phyloP scores from a whole-genome alignment of 305 asterid genomes.

The Solanum hybrid region DNA sequence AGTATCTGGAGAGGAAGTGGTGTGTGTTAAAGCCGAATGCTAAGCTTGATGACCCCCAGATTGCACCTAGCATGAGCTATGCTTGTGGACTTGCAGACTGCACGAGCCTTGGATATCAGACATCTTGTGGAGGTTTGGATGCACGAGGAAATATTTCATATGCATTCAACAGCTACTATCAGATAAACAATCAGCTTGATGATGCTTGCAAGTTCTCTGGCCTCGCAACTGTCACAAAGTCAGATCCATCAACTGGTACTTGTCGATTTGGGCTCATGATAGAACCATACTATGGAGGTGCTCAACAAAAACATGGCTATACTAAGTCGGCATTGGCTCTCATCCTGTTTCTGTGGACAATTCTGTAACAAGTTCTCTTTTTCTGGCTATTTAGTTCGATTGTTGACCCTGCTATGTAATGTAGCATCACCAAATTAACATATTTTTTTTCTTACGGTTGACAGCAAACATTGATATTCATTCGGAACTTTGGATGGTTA shows the following conservation, averaged over 20 bases:
- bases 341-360: constrained; percentile 1
- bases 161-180: constrained; percentile 20
- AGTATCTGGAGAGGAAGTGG: constrained; percentile 16
- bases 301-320: background rate
- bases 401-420: background rate
- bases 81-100: constrained; percentile 16
- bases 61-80: constrained; percentile 11
- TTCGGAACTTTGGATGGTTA: background rate
- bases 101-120: constrained; percentile 15
- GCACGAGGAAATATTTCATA: constrained; percentile 13
- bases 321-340: background rate
- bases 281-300: constrained; percentile 16
- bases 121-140: constrained; percentile 17
- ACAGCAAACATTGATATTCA: background rate
- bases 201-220: constrained; percentile 15
- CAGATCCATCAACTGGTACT: constrained; percentile 10
- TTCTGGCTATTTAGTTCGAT: background rate
- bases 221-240: constrained; percentile 3
- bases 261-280: constrained; percentile 14
- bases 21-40: constrained; percentile 10
- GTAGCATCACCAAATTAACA: background rate
- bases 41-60: constrained; percentile 7
- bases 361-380: background rate
- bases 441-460: background rate
- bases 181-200: constrained; percentile 12